Percentiles rank a stretch among this genome's conserved stretches.
These are phyloP conservation scores for Fistulina hepatica DNA, from an alignment of 1,284 basidiomycete genomes.

Conservation along the genomic window DNA sequence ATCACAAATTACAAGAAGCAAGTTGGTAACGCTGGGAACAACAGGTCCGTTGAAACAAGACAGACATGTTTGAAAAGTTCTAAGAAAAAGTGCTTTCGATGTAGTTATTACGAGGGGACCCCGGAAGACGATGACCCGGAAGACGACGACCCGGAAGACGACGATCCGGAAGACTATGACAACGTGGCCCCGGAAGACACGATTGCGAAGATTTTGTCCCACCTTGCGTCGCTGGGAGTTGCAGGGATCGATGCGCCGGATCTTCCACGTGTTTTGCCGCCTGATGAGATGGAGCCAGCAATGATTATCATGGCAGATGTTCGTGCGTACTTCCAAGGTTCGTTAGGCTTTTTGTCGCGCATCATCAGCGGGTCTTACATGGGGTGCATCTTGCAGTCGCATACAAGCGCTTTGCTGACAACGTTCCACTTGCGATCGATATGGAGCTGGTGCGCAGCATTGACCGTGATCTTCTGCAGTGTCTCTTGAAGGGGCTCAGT, in stretches of 20 bases:
- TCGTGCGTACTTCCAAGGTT: conserved; percentile 65
- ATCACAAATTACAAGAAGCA: conserved; percentile 21
- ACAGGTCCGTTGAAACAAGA: too few relatives aligned
- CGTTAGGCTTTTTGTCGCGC: conserved; percentile 3
- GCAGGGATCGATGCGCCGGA: conserved; percentile 30
- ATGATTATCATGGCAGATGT: conserved; percentile 60
- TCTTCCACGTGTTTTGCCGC: conserved; percentile 40
- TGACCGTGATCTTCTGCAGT: conserved; percentile 27
- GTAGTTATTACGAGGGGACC: too few relatives aligned
- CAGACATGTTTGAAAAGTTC: too few relatives aligned
- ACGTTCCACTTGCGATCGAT: conserved; percentile 54
- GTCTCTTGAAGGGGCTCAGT: conserved; percentile 32
- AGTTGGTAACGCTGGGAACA: too few relatives aligned
- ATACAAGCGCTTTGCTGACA: conserved; percentile 58
- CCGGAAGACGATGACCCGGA: too few relatives aligned
- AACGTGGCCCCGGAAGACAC: not conserved
- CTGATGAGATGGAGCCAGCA: conserved; percentile 43
- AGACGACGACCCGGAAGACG: too few relatives aligned
- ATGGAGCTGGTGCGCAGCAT: conserved; percentile 44
- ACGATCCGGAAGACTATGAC: not conserved
- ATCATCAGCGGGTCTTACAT: conserved; percentile 1
- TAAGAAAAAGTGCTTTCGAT: too few relatives aligned
- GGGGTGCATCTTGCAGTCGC: conserved; percentile 34
- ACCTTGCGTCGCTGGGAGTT: conserved; percentile 36
- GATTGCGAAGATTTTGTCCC: conserved; percentile 28